A percentile compares a stretch with the other conserved stretches of the same genome.
Conservation (phyloP, 306 rosid species). For the Parietaria judaica region DNA sequence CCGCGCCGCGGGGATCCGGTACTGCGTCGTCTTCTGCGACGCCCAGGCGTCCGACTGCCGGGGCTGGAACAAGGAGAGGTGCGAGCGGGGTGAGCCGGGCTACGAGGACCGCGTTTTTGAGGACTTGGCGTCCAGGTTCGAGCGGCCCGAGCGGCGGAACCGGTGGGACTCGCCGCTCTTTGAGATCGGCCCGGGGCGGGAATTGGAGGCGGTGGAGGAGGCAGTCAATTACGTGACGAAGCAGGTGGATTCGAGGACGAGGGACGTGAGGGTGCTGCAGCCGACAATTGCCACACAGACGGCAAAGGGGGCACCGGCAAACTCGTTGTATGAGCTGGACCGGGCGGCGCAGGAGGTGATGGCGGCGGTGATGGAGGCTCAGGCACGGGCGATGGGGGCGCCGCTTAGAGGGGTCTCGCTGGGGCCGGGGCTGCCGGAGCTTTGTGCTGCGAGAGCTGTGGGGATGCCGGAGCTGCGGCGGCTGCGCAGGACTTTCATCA, state of each 20-base stretch:
- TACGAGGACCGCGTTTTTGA: constrained; percentile 67
- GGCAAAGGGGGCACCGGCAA: constrained; percentile 56
- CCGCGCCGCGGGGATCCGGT: constrained; percentile 74
- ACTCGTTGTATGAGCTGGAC: constrained; percentile 77
- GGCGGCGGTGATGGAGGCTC: constrained; percentile 74
- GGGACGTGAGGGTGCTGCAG: constrained; percentile 77
- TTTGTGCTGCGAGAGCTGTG: constrained; percentile 53
- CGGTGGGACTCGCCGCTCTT: constrained; percentile 94
- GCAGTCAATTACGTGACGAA: constrained; percentile 61
- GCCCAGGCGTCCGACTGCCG: constrained; percentile 61
- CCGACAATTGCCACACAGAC: constrained; percentile 91
- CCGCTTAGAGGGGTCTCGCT: constrained; percentile 60
- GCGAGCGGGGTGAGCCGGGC: constrained; percentile 49
- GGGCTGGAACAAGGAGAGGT: constrained; percentile 72
- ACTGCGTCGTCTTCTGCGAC: constrained; percentile 72
- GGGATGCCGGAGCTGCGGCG: constrained; percentile 88
- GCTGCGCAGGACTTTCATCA: constrained; percentile 70
- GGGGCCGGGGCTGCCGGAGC: constrained; percentile 56
- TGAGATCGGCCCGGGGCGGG: constrained; percentile 53
- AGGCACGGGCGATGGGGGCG: constrained; percentile 76
- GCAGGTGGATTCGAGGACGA: constrained; percentile 58
- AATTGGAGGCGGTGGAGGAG: constrained; percentile 47
- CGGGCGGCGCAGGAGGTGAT: constrained; percentile 83
- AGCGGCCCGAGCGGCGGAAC: constrained; percentile 76
- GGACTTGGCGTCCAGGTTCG: constrained; percentile 77